Percentiles rank a stretch among this genome's conserved stretches.
These are phyloP conservation scores for Angomonas deanei DNA, from an alignment of 208 protist species.

Conservation along the genomic window DNA sequence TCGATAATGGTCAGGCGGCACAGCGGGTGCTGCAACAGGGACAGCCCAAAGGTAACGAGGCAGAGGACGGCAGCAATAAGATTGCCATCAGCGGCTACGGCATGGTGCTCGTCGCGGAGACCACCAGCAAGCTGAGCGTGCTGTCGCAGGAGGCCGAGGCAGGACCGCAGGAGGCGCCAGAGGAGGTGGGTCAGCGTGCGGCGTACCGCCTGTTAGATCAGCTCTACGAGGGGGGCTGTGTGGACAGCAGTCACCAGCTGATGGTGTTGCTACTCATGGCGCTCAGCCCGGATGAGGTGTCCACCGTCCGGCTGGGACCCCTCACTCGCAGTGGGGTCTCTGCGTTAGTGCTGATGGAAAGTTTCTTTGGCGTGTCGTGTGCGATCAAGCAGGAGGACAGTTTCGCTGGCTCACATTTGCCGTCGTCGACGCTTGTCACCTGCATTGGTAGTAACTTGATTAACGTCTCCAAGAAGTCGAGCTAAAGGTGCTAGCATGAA, in stretches of 20 bases:
- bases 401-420: conserved; percentile 37
- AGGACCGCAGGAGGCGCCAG: conserved; percentile 58
- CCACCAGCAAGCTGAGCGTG: conserved; percentile 76
- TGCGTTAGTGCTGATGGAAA: conserved; percentile 80
- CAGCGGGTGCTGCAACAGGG: conserved; percentile 12
- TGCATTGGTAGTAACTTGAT: conserved; percentile 82
- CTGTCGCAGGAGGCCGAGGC: conserved; percentile 83
- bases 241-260: conserved; percentile 89
- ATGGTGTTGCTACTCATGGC: conserved; percentile 89
- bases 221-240: conserved; percentile 81
- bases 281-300: conserved; percentile 87
- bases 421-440: conserved; percentile 69
- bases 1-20: conserved; percentile 55
- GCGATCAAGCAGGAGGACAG: conserved; percentile 74
- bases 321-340: conserved; percentile 62
- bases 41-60: neutral
- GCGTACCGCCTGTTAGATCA: conserved; percentile 81
- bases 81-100: conserved; percentile 79
- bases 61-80: neutral
- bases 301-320: conserved; percentile 84
- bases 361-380: conserved; percentile 81
- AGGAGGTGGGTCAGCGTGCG: conserved; percentile 77
- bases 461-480: conserved; percentile 86
- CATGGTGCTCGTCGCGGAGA: conserved; percentile 90
- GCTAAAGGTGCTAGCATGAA: conserved; percentile 8